phyloP scores from a whole-genome alignment of 371 early-diverging fungal species.

The Parasitella parasitica region DNA sequence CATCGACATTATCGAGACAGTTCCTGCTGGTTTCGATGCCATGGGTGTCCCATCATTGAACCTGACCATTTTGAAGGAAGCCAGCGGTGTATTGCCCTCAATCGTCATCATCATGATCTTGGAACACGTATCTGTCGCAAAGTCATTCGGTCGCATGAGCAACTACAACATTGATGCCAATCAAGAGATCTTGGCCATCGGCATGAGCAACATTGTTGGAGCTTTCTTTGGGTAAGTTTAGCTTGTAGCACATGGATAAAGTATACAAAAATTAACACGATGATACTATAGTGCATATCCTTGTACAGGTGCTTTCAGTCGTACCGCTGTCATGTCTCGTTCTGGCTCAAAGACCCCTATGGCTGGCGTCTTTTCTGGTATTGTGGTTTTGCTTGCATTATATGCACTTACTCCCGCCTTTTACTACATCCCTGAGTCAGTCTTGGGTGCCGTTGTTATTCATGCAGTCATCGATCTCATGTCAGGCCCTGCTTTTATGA shows the following conservation, averaged over 20 bases:
- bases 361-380: slow-evolving; percentile 74
- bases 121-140: slow-evolving; percentile 82
- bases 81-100: slow-evolving; percentile 53
- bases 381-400: slow-evolving; percentile 74
- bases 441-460: slow-evolving; percentile 80
- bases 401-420: slow-evolving; percentile 82
- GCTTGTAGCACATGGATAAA: neutral
- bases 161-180: slow-evolving; percentile 54
- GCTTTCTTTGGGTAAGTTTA: slow-evolving; percentile 70
- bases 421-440: slow-evolving; percentile 82
- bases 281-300: slow-evolving; percentile 65
- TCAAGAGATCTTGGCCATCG: slow-evolving; percentile 87
- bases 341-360: slow-evolving; percentile 83
- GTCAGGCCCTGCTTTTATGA: slow-evolving; percentile 25
- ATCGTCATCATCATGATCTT: slow-evolving; percentile 71
- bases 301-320: slow-evolving; percentile 86
- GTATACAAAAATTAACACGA: neutral
- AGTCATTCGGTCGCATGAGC: slow-evolving; percentile 67
- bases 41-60: slow-evolving; percentile 51
- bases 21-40: slow-evolving; percentile 70
- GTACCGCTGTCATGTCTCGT: slow-evolving; percentile 81
- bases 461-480: slow-evolving; percentile 65
- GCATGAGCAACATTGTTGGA: slow-evolving; percentile 74
- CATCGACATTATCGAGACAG: slow-evolving; percentile 52
- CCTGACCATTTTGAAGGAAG: slow-evolving; percentile 32